phyloP scores from a whole-genome alignment of 495 filamentous ascomycete genomes.

The Venustampulla echinocandica region DNA sequence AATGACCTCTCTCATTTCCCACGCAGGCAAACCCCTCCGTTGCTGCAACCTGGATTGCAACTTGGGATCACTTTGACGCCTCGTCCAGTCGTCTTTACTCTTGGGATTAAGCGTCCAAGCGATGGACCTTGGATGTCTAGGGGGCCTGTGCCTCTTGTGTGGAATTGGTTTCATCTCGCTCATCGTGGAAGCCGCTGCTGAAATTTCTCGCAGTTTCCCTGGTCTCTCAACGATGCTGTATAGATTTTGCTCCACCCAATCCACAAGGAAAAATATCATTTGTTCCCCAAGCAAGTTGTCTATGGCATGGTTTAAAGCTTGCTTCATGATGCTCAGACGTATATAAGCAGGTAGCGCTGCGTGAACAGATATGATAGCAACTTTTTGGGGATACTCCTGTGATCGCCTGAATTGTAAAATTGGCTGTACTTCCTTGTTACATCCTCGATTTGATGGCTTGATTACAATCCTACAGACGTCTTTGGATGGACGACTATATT shows the following conservation, averaged over 20 bases:
- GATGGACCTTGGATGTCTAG: constrained; percentile 45
- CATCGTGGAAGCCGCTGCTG: constrained; percentile 53
- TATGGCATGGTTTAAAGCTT: constrained; percentile 58
- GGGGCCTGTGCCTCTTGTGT: constrained; percentile 28
- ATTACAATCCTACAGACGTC: constrained; percentile 56
- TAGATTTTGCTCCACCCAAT: constrained; percentile 81
- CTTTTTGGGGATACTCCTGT: constrained; percentile 59
- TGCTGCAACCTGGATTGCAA: constrained; percentile 62
- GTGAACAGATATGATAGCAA: constrained; percentile 65
- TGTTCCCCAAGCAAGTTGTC: constrained; percentile 65
- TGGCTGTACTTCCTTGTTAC: constrained; percentile 34
- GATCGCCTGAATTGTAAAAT: constrained; percentile 42
- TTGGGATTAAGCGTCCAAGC: constrained; percentile 31
- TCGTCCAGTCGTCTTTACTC: constrained; percentile 39
- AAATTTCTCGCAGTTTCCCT: constrained; percentile 73
- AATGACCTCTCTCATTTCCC: constrained; percentile 70
- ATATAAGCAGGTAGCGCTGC: constrained; percentile 82
- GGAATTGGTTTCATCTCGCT: constrained; percentile 33
- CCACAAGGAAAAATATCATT: constrained; percentile 81
- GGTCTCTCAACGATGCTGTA: constrained; percentile 69
- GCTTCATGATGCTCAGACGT: constrained; percentile 77
- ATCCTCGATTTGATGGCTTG: constrained; percentile 35
- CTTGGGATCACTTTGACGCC: constrained; percentile 37
- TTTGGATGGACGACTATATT: constrained; percentile 46
- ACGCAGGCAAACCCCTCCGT: constrained; percentile 73